A percentile compares a stretch with the other conserved stretches of the same genome.
These are phyloP conservation scores for Exsudoporus frostii DNA, from an alignment of 768 basidiomycete genomes.

Conservation along the genomic window DNA sequence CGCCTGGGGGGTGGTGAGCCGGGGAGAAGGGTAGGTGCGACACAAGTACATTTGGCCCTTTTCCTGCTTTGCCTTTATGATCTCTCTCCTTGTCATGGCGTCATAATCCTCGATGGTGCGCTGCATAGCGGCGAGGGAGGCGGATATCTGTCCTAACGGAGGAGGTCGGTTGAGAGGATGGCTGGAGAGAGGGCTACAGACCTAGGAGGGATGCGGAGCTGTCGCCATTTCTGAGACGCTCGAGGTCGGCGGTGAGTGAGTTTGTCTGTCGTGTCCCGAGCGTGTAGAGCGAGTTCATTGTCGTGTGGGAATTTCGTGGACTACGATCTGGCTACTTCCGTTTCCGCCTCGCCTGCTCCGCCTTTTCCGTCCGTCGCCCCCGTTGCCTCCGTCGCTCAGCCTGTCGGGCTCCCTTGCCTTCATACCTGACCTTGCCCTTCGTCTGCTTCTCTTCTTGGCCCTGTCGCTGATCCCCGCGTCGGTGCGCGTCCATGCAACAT, in stretches of 20 bases:
- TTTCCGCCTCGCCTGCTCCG: slow-evolving; percentile 67
- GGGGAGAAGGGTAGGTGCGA: not conserved
- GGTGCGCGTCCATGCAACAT: slow-evolving; percentile 50
- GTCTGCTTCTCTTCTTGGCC: slow-evolving; percentile 7
- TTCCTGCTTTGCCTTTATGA: slow-evolving; percentile 94
- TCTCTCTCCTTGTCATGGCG: slow-evolving; percentile 93
- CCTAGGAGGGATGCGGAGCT: slow-evolving; percentile 79
- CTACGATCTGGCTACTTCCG: slow-evolving; percentile 31
- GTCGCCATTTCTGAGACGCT: slow-evolving; percentile 78
- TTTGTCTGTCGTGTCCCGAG: slow-evolving; percentile 90
- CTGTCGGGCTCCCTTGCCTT: slow-evolving; percentile 66
- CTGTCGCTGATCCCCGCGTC: slow-evolving; percentile 1
- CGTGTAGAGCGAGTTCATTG: slow-evolving; percentile 94
- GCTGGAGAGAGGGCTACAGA: slow-evolving; percentile 36
- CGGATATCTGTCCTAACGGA: slow-evolving; percentile 89
- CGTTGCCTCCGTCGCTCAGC: slow-evolving; percentile 61
- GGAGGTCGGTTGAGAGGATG: slow-evolving; percentile 12
- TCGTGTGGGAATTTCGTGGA: not conserved
- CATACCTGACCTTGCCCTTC: slow-evolving; percentile 49
- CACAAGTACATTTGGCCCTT: slow-evolving; percentile 81
- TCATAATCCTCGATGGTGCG: slow-evolving; percentile 97
- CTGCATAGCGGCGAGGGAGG: slow-evolving; percentile 92
- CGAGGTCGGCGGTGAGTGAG: slow-evolving; percentile 83
- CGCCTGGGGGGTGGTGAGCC: slow-evolving; percentile 51
- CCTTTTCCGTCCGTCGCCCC: slow-evolving; percentile 65